These are phyloP conservation scores for Fusarium torreyae DNA, from an alignment of 2,329 filamentous ascomycete genomes.

Conservation along the genomic window DNA sequence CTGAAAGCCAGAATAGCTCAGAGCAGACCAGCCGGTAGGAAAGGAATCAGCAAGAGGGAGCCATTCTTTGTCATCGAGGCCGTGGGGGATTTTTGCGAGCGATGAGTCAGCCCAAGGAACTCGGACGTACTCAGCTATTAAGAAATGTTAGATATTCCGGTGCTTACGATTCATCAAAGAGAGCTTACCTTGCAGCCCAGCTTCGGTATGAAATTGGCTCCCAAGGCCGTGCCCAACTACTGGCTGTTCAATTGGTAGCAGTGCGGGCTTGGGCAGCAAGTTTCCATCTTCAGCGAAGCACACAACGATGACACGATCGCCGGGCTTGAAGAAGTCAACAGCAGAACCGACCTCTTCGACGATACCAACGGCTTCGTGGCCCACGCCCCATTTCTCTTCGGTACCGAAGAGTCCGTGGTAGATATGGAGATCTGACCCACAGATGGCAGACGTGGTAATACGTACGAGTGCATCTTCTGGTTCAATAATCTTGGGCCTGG, in stretches of 20 bases:
- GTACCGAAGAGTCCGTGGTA: conserved; percentile 6
- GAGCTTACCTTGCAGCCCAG: conserved; percentile 5
- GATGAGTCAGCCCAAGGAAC: conserved; percentile 24
- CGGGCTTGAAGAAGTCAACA: conserved; percentile 16
- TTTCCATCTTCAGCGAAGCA: conserved; percentile 13
- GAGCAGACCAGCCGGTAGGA: conserved; percentile 24
- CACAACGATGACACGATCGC: conserved; percentile 11
- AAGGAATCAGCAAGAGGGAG: conserved; percentile 18
- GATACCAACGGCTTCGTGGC: conserved; percentile 10
- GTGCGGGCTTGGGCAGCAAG: conserved; percentile 2
- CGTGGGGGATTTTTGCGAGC: conserved; percentile 8
- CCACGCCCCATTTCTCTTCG: not conserved
- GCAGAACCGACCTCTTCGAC: conserved; percentile 23
- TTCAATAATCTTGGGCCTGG: not conserved
- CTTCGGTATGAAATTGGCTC: not conserved
- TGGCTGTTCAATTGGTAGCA: not conserved
- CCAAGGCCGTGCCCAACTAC: not conserved
- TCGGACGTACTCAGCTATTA: conserved; percentile 19
- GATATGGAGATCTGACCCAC: conserved; percentile 16
- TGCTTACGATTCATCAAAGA: accelerated
- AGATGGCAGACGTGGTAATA: conserved; percentile 22
- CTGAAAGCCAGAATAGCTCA: conserved; percentile 24
- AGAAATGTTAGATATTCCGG: not conserved
- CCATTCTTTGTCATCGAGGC: conserved; percentile 22
- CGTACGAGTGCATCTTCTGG: conserved; percentile 26